These are phyloP conservation scores for Musa beccarii DNA, from an alignment of 176 grass and related monocot species.

Conservation along the genomic window DNA sequence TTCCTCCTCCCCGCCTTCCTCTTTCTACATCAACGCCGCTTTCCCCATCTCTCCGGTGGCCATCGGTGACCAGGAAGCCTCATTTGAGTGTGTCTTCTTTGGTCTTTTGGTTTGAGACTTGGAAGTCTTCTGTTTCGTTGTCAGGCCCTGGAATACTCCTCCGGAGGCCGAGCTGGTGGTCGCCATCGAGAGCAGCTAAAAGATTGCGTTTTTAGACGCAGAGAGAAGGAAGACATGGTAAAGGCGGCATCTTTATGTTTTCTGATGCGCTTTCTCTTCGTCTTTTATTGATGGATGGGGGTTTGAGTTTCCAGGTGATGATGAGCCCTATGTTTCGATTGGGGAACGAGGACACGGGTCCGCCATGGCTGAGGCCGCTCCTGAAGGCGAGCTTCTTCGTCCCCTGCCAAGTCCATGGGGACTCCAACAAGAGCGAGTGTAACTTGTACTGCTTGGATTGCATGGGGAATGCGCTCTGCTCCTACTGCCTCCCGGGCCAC, in stretches of 20 bases:
- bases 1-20: background rate
- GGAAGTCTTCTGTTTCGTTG: background rate
- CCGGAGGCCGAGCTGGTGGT: slow-evolving; percentile 14
- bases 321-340: slow-evolving; percentile 26
- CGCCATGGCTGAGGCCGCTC: slow-evolving; percentile 40
- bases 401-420: slow-evolving; percentile 24
- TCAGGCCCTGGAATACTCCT: too few relatives aligned
- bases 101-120: background rate
- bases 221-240: slow-evolving; percentile 41
- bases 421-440: slow-evolving; percentile 39
- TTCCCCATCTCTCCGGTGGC: background rate
- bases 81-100: background rate
- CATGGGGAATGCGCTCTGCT: slow-evolving; percentile 30
- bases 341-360: slow-evolving; percentile 27
- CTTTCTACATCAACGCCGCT: background rate
- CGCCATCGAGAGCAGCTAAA: slow-evolving; percentile 23
- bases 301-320: slow-evolving; percentile 2
- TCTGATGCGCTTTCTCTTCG: background rate
- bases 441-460: slow-evolving; percentile 49
- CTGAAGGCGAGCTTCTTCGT: slow-evolving; percentile 38
- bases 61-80: background rate
- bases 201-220: slow-evolving; percentile 29
- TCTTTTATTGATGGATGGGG: background rate
- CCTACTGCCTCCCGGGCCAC: slow-evolving; percentile 31
- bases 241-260: background rate